Evolutionary conservation across 371 early-diverging fungal genomes (phyloP).

Genomic region (Mucor sp.): DNA sequence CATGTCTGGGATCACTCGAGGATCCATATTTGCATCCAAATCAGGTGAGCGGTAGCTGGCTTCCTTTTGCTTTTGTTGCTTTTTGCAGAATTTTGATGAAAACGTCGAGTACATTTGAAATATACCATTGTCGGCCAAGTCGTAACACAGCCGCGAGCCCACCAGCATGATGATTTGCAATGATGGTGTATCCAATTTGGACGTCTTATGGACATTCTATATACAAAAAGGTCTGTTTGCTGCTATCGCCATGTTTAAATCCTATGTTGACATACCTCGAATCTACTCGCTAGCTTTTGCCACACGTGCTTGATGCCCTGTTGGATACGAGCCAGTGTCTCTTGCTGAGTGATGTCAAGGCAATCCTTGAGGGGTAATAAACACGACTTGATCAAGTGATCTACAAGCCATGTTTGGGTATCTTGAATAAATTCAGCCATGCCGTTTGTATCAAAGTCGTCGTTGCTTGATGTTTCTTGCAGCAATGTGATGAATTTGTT

Average conservation of each 20-base stretch:
- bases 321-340: constrained; percentile 18
- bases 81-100: constrained; percentile 35
- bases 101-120: constrained; percentile 42
- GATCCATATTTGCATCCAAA: constrained; percentile 12
- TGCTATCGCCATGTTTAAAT: no score
- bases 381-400: constrained; percentile 33
- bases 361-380: constrained; percentile 40
- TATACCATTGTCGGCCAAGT: constrained; percentile 45
- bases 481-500: constrained; percentile 9
- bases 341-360: constrained; percentile 29
- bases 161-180: constrained; percentile 25
- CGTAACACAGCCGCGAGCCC: constrained; percentile 54
- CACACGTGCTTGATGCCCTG: constrained; percentile 38
- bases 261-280: constrained; percentile 29
- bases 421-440: constrained; percentile 37
- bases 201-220: constrained; percentile 5
- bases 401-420: constrained; percentile 44
- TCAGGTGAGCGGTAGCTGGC: constrained; percentile 4
- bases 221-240: not conserved
- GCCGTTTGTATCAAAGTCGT: constrained; percentile 15
- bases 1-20: constrained; percentile 24
- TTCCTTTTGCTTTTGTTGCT: not conserved
- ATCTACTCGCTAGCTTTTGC: constrained; percentile 33
- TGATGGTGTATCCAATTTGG: constrained; percentile 2
- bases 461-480: not conserved